Evolutionary conservation across 768 basidiomycete genomes (phyloP).

Genomic region (Kwoniella botswanensis): DNA sequence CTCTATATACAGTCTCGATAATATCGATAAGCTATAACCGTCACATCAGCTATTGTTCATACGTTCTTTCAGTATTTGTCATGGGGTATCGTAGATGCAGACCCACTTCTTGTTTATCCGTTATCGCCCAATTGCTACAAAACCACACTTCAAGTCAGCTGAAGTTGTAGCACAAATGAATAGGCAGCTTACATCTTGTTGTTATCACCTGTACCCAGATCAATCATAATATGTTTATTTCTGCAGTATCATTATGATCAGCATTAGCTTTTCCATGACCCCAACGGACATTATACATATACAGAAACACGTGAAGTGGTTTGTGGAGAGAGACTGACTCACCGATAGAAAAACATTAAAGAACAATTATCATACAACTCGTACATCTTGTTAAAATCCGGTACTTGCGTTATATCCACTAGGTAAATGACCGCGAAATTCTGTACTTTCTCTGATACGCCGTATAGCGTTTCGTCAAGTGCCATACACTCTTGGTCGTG

Average conservation of each 20-base stretch:
- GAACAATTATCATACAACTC: slow-evolving; percentile 97
- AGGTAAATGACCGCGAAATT: slow-evolving; percentile 98
- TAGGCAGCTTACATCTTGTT: slow-evolving; percentile 83
- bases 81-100: not conserved
- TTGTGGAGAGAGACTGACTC: slow-evolving; percentile 43
- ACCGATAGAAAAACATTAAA: slow-evolving; percentile 98
- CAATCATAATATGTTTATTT: slow-evolving; percentile 99
- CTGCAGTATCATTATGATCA: slow-evolving; percentile 59
- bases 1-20: slow-evolving; percentile 96
- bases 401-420: slow-evolving; percentile 92
- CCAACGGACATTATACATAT: too few relatives aligned
- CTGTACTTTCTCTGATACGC: slow-evolving; percentile 92
- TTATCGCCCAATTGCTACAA: slow-evolving; percentile 96
- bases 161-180: not conserved
- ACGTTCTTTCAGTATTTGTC: too few relatives aligned
- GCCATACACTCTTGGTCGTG: slow-evolving; percentile 95
- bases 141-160: slow-evolving; percentile 7
- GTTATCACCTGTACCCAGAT: slow-evolving; percentile 97
- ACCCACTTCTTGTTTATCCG: slow-evolving; percentile 93
- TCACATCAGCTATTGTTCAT: not conserved
- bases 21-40: slow-evolving; percentile 83
- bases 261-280: too few relatives aligned
- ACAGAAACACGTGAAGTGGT: slow-evolving; percentile 5
- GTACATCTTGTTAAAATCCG: slow-evolving; percentile 99
- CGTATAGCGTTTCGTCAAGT: slow-evolving; percentile 96